phyloP scores from a whole-genome alignment of 331 rosid species.

The Rhamnella rubrinervis region DNA sequence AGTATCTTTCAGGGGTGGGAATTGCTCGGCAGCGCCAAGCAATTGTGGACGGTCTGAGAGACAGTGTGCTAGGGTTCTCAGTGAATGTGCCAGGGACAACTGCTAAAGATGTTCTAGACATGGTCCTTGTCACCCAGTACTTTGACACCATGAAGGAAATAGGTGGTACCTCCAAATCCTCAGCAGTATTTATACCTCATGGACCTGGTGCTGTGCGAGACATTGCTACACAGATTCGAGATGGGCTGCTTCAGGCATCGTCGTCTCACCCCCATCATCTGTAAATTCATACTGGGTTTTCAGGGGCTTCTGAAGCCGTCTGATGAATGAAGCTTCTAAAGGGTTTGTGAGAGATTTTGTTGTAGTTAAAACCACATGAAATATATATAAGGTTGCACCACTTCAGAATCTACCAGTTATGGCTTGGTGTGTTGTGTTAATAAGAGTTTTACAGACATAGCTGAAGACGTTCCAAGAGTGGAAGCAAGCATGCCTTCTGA shows the following conservation, averaged over 20 bases:
- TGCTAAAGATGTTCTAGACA: conserved; percentile 18
- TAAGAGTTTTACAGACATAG: too few relatives aligned
- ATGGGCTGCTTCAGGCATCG: conserved; percentile 20
- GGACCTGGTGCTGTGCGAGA: conserved; percentile 16
- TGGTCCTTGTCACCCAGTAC: conserved; percentile 16
- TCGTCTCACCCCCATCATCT: not conserved
- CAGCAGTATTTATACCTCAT: conserved; percentile 12
- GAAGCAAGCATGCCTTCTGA: too few relatives aligned
- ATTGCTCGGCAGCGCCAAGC: conserved; percentile 23
- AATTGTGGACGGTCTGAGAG: conserved; percentile 15
- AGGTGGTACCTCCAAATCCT: conserved; percentile 8
- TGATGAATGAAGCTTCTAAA: not conserved
- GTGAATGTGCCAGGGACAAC: conserved; percentile 10
- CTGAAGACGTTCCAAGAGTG: too few relatives aligned
- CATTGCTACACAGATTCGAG: conserved; percentile 18
- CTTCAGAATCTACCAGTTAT: too few relatives aligned
- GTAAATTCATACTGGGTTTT: not conserved
- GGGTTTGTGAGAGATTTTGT: not conserved
- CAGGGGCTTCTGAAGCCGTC: not conserved
- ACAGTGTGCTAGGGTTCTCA: conserved; percentile 11
- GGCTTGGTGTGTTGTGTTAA: too few relatives aligned
- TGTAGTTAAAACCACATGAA: not conserved
- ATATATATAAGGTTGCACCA: not conserved
- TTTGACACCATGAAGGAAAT: conserved; percentile 19
- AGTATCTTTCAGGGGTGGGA: conserved; percentile 11